Evolutionary conservation across 164 flowering plant species (phyloP).

Genomic region (Berberis vulgaris): DNA sequence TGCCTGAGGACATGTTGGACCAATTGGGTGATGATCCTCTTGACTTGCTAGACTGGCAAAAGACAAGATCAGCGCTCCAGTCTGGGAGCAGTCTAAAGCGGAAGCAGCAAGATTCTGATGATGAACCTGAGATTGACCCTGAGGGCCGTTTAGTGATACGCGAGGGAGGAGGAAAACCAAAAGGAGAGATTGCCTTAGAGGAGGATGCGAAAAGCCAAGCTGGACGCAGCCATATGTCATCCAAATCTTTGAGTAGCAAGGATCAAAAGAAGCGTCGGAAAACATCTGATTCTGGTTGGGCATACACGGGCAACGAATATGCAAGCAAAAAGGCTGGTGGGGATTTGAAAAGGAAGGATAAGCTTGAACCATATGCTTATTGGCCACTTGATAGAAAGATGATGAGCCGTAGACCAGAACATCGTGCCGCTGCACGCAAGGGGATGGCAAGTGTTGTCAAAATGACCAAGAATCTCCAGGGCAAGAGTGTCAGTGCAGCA

Average conservation of each 20-base stretch:
- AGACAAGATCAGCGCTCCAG: conserved; percentile 67
- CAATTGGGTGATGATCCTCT: conserved; percentile 84
- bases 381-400: conserved; percentile 99
- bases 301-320: conserved; percentile 80
- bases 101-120: conserved; percentile 57
- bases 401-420: conserved; percentile 93
- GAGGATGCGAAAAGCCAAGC: conserved; percentile 44
- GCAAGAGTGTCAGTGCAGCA: conserved; percentile 68
- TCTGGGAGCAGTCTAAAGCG: conserved; percentile 36
- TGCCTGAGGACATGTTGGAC: conserved; percentile 62
- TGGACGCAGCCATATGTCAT: conserved; percentile 38
- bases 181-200: conserved; percentile 31
- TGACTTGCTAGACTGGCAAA: conserved; percentile 73
- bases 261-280: conserved; percentile 51
- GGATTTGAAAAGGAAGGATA: conserved; percentile 83
- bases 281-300: conserved; percentile 71
- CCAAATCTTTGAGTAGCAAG: neutral
- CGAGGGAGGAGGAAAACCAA: conserved; percentile 34
- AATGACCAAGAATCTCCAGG: conserved; percentile 76
- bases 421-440: conserved; percentile 70
- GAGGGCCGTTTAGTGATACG: conserved; percentile 80
- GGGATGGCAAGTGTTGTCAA: conserved; percentile 91
- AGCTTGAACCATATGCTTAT: conserved; percentile 96
- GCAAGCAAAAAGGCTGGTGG: conserved; percentile 89
- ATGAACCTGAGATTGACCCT: conserved; percentile 66